phyloP scores from a whole-genome alignment of 2,329 filamentous ascomycete genomes.

The Xylaria sp. region DNA sequence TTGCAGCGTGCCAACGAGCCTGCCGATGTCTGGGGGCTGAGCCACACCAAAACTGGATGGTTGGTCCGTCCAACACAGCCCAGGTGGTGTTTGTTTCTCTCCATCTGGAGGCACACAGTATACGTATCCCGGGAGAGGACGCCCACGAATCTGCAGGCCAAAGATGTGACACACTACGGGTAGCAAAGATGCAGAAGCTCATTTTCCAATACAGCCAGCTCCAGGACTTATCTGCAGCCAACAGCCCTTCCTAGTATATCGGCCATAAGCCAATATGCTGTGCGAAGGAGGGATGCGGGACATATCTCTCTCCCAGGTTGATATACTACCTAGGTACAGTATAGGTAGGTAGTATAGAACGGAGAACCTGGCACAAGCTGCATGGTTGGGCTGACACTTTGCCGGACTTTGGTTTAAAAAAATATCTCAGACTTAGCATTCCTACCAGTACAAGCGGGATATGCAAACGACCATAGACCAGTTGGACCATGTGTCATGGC shows the following conservation, averaged over 20 bases:
- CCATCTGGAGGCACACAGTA: no score
- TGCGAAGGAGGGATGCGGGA: neutral
- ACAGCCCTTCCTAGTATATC: neutral
- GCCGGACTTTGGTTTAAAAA: no score
- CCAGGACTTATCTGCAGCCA: neutral
- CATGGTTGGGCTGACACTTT: no score
- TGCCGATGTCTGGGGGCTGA: conserved; percentile 3
- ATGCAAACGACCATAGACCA: no score
- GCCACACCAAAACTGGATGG: neutral
- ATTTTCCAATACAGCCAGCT: neutral
- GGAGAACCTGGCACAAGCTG: neutral
- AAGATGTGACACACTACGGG: no score
- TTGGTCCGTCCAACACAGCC: neutral
- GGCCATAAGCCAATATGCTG: neutral
- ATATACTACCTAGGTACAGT: neutral
- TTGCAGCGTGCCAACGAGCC: conserved; percentile 5
- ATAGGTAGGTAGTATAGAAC: neutral
- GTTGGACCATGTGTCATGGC: no score
- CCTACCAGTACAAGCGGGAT: no score
- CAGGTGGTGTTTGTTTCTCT: neutral
- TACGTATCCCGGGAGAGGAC: neutral
- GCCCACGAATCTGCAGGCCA: no score
- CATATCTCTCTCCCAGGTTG: neutral
- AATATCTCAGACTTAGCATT: no score
- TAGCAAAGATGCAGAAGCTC: neutral